A percentile compares a stretch with the other conserved stretches of the same genome.
These are phyloP conservation scores for Cyberlindnera mycetangii DNA, from an alignment of 805 yeast species.

Conservation along the genomic window DNA sequence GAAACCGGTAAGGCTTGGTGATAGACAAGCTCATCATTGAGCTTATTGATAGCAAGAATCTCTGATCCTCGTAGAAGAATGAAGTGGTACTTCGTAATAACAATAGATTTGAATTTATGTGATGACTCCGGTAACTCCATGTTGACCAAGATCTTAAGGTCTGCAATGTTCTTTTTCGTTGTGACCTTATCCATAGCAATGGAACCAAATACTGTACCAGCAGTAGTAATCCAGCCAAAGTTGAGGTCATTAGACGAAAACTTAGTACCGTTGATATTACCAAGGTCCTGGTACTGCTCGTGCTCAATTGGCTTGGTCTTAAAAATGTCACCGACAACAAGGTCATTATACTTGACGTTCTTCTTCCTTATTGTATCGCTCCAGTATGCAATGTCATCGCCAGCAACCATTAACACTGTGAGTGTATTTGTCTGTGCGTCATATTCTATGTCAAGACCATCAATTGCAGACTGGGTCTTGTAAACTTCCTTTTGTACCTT, in stretches of 20 bases:
- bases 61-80: slow-evolving; percentile 43
- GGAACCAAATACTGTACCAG: slow-evolving; percentile 45
- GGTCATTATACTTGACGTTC: slow-evolving; percentile 23
- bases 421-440: slow-evolving; percentile 8
- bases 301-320: slow-evolving; percentile 32
- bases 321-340: slow-evolving; percentile 20
- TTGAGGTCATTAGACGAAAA: slow-evolving; percentile 26
- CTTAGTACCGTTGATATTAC: slow-evolving; percentile 31
- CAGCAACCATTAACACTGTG: slow-evolving; percentile 25
- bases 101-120: slow-evolving; percentile 36
- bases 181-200: slow-evolving; percentile 23
- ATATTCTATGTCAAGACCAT: slow-evolving; percentile 26
- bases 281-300: slow-evolving; percentile 37
- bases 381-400: slow-evolving; percentile 33
- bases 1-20: slow-evolving; percentile 37
- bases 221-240: slow-evolving; percentile 47
- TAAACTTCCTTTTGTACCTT: slow-evolving; percentile 39
- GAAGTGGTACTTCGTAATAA: slow-evolving; percentile 54
- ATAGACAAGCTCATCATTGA: slow-evolving; percentile 46
- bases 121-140: slow-evolving; percentile 37
- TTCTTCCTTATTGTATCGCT: slow-evolving; percentile 18
- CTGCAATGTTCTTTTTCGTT: slow-evolving; percentile 28
- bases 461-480: slow-evolving; percentile 25
- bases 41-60: slow-evolving; percentile 45
- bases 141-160: slow-evolving; percentile 37